Evolutionary conservation across 805 yeast genomes (phyloP), one percentile per base, ranked within the genome.

Genomic region (Candida khao-thaluensis): DNA sequence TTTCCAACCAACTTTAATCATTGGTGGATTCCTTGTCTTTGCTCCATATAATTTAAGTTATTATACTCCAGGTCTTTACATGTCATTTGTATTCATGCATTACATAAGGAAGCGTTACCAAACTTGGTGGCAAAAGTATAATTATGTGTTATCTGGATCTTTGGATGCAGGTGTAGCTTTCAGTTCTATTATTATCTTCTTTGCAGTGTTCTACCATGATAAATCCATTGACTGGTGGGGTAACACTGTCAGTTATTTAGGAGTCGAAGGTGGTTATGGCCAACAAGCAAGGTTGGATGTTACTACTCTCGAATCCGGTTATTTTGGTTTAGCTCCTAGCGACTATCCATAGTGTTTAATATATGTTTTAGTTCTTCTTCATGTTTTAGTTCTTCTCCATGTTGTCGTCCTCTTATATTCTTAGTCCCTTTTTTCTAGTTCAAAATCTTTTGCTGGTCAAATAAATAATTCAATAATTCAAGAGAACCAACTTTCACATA

Each of bases 41-140:
- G 67, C 68, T 24, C 67, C 69, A 2, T 60, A 59, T 48, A 46
- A 62, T 47, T 53, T 62, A 45, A 35, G 52, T 15, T 63, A 62
- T 50, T 47, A 40, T 41, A 60, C 62, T 16, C 53, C 52, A 4
- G 64, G 63, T n/a, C 30, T 63, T 14, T 60, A 60, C 33, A 42
- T 53, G 5, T 51, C 60, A 2, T 43, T 43, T 41, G 42, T 45
- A 12, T 61, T 57, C 40, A 62, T 64, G 66, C 43, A 38, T 29
- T 57, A 53, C 45, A 43, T 64, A 32, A 60, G 51, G 38, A 57
- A 51, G 40, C 33, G 50, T n/a, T 61, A 55, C 42, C 30, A 45
- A 15, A 43, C 59, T 6, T 64, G 64, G 60, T 64, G 68, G 66
- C 53, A 53, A 33, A 64, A 63, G 51, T 63, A 64, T 45, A 64